Percentiles rank a stretch among this genome's conserved stretches.
These are phyloP conservation scores for Aspergillus kassunensis DNA, from an alignment of 495 filamentous ascomycete species.

Conservation along the genomic window DNA sequence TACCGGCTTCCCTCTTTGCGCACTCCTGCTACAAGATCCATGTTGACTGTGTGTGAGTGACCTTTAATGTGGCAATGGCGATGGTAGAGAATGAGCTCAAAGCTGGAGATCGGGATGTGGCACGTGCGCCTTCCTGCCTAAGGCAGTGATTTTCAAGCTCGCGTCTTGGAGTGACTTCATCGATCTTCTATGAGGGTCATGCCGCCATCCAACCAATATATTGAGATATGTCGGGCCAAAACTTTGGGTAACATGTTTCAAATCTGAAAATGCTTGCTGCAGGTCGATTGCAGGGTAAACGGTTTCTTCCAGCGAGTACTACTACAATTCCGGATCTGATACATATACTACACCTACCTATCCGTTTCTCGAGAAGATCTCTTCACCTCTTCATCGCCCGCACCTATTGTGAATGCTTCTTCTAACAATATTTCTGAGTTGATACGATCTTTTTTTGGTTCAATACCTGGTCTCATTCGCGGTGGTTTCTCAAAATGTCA, in stretches of 20 bases:
- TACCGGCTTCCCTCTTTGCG: slow-evolving; percentile 87
- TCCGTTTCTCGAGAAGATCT: too few relatives aligned
- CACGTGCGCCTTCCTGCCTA: slow-evolving; percentile 22
- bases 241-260: neutral
- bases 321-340: slow-evolving; percentile 15
- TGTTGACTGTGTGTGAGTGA: slow-evolving; percentile 29
- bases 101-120: slow-evolving; percentile 4
- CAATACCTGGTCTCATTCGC: neutral
- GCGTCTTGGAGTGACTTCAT: slow-evolving; percentile 21
- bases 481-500: slow-evolving; percentile 22
- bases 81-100: neutral
- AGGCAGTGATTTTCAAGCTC: slow-evolving; percentile 15
- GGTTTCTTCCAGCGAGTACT: slow-evolving; percentile 13
- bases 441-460: neutral
- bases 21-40: slow-evolving; percentile 92
- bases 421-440: neutral
- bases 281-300: slow-evolving; percentile 8
- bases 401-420: neutral
- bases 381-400: too few relatives aligned
- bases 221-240: neutral
- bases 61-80: neutral
- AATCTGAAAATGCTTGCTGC: slow-evolving; percentile 9
- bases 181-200: neutral
- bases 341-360: too few relatives aligned
- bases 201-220: neutral